Conservation (phyloP, 208 protist species). For the Acanthamoeba lenticulata region DNA sequence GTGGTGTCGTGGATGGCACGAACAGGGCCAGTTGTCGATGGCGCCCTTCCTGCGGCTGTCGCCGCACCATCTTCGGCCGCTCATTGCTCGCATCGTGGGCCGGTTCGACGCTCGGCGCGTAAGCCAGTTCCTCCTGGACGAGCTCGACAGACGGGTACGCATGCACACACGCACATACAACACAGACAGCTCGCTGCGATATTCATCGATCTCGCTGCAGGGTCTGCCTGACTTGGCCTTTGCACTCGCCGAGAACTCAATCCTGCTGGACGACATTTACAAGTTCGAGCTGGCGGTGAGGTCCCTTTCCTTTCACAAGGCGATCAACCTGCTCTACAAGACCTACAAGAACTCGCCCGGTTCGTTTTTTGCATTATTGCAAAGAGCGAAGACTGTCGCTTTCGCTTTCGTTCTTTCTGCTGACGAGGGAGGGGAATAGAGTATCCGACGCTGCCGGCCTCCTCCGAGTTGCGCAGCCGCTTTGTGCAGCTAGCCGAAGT, state of each 20-base stretch:
- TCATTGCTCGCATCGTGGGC: not conserved
- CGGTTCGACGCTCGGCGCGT: slow-evolving; percentile 22
- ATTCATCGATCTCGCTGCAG: not conserved
- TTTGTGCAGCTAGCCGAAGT: slow-evolving; percentile 32
- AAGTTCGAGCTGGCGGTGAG: slow-evolving; percentile 40
- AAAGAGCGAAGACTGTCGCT: not conserved
- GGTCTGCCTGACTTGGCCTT: slow-evolving; percentile 55
- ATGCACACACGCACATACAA: not conserved
- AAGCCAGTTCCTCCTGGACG: not conserved
- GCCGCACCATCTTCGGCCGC: not conserved
- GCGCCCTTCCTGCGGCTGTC: not conserved
- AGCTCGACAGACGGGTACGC: not conserved
- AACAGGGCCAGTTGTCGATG: not conserved
- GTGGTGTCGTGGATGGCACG: not conserved
- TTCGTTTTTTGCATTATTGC: not conserved
- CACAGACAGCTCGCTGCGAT: not conserved
- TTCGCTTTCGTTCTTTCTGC: slow-evolving; percentile 23
- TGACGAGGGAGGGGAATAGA: not conserved
- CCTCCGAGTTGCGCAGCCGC: not conserved
- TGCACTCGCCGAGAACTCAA: slow-evolving; percentile 27
- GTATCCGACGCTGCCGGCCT: not conserved
- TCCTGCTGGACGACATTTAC: slow-evolving; percentile 13
- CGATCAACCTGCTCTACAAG: slow-evolving; percentile 50
- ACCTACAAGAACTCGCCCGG: slow-evolving; percentile 41
- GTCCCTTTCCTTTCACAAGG: slow-evolving; percentile 24